Base-by-base conservation (phyloP, 768 basidiomycete genomes). In the Asterophora lycoperdoides region DNA sequence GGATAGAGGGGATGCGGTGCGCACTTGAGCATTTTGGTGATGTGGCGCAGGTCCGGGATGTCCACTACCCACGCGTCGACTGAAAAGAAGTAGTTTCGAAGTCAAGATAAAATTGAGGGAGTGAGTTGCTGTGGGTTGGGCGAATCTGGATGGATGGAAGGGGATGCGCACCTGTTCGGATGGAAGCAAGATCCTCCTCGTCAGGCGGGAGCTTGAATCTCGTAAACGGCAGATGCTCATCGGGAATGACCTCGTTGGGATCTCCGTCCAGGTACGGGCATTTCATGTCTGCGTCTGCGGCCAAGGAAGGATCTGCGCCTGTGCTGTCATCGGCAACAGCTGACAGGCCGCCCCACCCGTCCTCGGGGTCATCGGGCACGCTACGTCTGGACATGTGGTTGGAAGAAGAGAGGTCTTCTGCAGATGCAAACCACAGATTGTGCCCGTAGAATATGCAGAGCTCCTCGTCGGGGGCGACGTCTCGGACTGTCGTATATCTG, bases 31-130 rank as follows among this genome's bases (percentile, higher is more conserved):
- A 89, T 74, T 1, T 71, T 61, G 8, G 79, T 76, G 17, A 81
- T 85, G 44, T 78, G 66, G 37, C 73, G 75, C 18, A 74, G 74
- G 54, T 88, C 78, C 3, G 78, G 78, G 14, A 91, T 73, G 59
- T 90, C 85, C 14, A 88, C 83, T 15, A 80, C 84, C 89, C 89
- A 92, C 46, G 83, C 86, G 40, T 77, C 69, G 32, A 81, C 89
- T 90, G 17, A 1, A 38, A 23, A 3, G 6, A 6, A 23, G 23
- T 23, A 3, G 6, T 23, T 23, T 23, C 3, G 23, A 6, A 23
- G 23, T 23, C 23, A 23, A 6, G 3, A 23, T 23, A 6, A 6
- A 6, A 3, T 23, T 23, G 23, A 23, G 23, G 26, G 28, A n/a
- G 20, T 35, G 46, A 29, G 43, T 32, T 39, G 36, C 37, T 41